Conservation (phyloP, 2,329 filamentous ascomycete species). For the Sporothrix sp. region DNA sequence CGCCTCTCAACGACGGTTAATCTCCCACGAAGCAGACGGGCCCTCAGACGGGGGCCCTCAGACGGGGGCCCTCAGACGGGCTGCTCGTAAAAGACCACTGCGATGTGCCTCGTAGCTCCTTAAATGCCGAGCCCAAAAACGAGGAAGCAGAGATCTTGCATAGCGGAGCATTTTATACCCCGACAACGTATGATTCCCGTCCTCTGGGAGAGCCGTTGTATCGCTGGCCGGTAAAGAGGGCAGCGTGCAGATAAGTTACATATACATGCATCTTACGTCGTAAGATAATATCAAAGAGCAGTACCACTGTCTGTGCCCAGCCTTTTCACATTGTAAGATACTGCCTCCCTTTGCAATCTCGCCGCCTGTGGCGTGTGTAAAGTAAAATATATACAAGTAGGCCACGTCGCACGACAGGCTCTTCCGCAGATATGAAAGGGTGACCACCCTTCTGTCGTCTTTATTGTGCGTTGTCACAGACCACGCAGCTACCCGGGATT, state of each 20-base stretch:
- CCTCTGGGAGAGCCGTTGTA: not conserved
- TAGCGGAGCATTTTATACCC: not conserved
- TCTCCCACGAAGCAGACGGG: no score
- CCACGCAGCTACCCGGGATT: not conserved
- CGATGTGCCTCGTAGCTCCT: no score
- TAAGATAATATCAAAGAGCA: not conserved
- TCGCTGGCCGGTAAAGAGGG: not conserved
- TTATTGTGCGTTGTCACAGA: no score
- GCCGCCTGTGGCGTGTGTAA: not conserved
- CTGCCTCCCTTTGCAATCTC: not conserved
- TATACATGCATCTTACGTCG: not conserved
- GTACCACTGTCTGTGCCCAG: not conserved
- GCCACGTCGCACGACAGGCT: no score
- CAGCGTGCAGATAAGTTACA: not conserved
- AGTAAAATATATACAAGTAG: no score
- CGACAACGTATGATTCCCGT: not conserved
- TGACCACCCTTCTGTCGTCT: no score
- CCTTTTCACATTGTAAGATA: no score
- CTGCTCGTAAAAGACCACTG: no score
- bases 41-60: no score
- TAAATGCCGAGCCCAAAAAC: conserved; percentile 1
- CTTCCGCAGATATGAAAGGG: no score
- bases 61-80: no score
- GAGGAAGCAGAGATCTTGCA: not conserved
- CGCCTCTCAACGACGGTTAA: no score